phyloP scores from a whole-genome alignment of 129 eudicot species.

The Saussurea involucrata region DNA sequence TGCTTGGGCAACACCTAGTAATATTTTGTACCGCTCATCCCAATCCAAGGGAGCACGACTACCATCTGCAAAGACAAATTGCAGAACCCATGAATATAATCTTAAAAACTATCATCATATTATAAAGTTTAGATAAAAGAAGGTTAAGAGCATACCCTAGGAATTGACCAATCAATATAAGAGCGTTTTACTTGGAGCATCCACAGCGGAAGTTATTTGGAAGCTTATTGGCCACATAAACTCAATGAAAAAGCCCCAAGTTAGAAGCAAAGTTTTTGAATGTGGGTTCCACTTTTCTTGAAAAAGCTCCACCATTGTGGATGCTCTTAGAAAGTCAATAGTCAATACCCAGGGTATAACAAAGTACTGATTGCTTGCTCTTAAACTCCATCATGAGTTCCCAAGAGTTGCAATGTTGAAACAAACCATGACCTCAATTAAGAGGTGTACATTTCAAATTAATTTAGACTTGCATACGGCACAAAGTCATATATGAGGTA shows the following conservation, averaged over 20 bases:
- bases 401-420: neutral
- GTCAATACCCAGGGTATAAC: neutral
- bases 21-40: neutral
- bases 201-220: neutral
- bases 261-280: neutral
- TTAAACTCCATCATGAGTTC: neutral
- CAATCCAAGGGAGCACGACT: constrained; percentile 4
- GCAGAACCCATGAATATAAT: neutral
- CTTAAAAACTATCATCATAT: neutral
- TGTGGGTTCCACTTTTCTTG: neutral
- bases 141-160: neutral
- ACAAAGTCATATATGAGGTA: neutral
- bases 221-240: neutral
- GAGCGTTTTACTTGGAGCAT: neutral
- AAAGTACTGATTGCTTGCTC: neutral
- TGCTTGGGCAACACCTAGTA: constrained; percentile 14
- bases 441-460: neutral
- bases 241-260: neutral
- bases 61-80: neutral
- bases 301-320: neutral
- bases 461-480: neutral
- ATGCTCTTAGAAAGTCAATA: neutral
- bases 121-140: neutral
- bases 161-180: neutral
- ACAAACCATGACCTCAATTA: neutral